Conservation (phyloP, 768 basidiomycete genomes). For the Butyriboletus loyo region DNA sequence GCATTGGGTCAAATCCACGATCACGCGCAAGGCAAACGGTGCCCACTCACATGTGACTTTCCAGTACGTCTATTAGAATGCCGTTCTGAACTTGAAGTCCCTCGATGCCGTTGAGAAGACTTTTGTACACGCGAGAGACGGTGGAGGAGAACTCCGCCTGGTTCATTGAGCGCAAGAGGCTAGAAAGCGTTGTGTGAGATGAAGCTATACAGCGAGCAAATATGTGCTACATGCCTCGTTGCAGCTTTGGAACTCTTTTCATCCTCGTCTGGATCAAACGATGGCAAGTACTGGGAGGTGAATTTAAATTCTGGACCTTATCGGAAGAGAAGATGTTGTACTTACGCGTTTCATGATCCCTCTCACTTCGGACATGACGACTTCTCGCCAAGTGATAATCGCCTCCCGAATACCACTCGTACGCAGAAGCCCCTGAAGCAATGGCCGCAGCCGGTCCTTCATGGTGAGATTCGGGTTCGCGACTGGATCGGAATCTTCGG, state of each 20-base stretch:
- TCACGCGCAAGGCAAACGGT: neutral
- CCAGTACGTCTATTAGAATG: constrained; percentile 58
- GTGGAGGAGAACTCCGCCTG: constrained; percentile 66
- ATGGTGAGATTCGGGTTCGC: constrained; percentile 42
- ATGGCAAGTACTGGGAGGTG: constrained; percentile 52
- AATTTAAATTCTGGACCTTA: neutral
- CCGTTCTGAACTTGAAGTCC: constrained; percentile 61
- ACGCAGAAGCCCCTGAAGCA: constrained; percentile 74
- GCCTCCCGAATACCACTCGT: constrained; percentile 71
- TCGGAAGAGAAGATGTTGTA: constrained; percentile 7
- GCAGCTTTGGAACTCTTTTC: constrained; percentile 34
- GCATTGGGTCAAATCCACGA: neutral
- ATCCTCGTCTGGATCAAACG: constrained; percentile 55
- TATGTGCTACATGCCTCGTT: constrained; percentile 20
- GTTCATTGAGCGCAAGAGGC: constrained; percentile 60
- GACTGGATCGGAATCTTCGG: constrained; percentile 11
- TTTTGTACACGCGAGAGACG: constrained; percentile 57
- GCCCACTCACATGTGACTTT: constrained; percentile 40
- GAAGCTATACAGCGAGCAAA: neutral
- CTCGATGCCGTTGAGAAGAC: constrained; percentile 62
- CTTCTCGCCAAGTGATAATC: constrained; percentile 65
- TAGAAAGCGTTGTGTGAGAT: constrained; percentile 38
- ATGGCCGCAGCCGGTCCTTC: constrained; percentile 63
- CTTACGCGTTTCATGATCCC: constrained; percentile 59
- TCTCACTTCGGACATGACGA: constrained; percentile 59